A percentile compares a stretch with the other conserved stretches of the same genome.
phyloP scores from a whole-genome alignment of 2,329 filamentous ascomycete genomes.

The Fusarium penzigii region DNA sequence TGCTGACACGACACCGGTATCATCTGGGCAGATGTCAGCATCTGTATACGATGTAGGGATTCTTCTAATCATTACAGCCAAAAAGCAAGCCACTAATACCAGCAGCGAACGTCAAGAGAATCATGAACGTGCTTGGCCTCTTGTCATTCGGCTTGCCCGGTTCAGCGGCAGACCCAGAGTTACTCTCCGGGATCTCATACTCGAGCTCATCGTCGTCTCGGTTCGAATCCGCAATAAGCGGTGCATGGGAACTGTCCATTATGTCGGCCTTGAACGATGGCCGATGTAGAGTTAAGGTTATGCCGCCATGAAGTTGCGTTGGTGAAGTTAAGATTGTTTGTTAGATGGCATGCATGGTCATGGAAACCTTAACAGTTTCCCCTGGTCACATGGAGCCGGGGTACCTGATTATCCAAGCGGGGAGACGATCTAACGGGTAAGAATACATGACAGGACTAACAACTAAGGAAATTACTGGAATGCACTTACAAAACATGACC shows the following conservation, averaged over 20 bases:
- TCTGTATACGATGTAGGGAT: not conserved
- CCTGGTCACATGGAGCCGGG: conserved; percentile 25
- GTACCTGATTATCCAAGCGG: conserved; percentile 2
- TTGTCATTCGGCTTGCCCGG: conserved; percentile 31
- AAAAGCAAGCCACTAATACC: conserved; percentile 69
- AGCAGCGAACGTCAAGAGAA: conserved; percentile 63
- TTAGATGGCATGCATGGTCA: conserved; percentile 2
- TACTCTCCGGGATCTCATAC: conserved; percentile 31
- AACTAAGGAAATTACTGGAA: too few species aligned
- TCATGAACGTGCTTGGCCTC: conserved; percentile 54
- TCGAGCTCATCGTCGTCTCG: conserved; percentile 35
- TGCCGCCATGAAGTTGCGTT: conserved; percentile 13
- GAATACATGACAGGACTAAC: not conserved
- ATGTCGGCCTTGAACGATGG: conserved; percentile 5
- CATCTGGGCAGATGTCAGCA: conserved; percentile 45
- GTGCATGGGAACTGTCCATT: conserved; percentile 42
- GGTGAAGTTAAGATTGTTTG: not conserved
- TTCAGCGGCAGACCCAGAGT: conserved; percentile 20
- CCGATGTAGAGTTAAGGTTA: not conserved
- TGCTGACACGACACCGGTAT: conserved; percentile 69
- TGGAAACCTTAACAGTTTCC: conserved; percentile 18
- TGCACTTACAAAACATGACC: too few species aligned
- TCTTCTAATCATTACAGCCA: conserved; percentile 54
- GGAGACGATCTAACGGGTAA: not conserved
- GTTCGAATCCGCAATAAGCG: conserved; percentile 37